Evolutionary conservation across 805 yeast genomes (phyloP).

Genomic region (Saccharomycodes ludwigii): DNA sequence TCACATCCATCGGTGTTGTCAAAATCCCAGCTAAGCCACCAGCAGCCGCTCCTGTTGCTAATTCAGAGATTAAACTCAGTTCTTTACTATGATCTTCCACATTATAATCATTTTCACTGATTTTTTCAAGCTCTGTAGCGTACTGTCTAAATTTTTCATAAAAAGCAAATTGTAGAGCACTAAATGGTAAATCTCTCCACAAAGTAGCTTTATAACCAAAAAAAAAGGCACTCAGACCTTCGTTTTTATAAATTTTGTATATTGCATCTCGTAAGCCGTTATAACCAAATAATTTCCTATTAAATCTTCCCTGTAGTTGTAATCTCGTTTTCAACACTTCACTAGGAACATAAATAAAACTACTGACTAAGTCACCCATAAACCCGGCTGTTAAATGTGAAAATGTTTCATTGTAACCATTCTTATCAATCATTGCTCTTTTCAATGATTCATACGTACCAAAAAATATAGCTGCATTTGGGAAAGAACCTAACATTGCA

Average conservation of each 20-base stretch:
- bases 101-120: no score
- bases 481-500: constrained; percentile 85
- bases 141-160: constrained; percentile 69
- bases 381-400: constrained; percentile 80
- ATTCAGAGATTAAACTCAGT: constrained; percentile 48
- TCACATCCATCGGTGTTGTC: constrained; percentile 87
- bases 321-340: constrained; percentile 89
- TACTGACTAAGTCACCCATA: constrained; percentile 84
- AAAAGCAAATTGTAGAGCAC: constrained; percentile 92
- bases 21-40: constrained; percentile 85
- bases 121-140: constrained; percentile 28
- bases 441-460: constrained; percentile 81
- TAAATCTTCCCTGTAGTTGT: constrained; percentile 81
- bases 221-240: constrained; percentile 67
- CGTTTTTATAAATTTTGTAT: constrained; percentile 44
- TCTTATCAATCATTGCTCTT: constrained; percentile 51
- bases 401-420: constrained; percentile 60
- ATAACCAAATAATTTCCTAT: constrained; percentile 79
- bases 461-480: constrained; percentile 89
- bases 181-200: constrained; percentile 85
- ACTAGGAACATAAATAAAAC: constrained; percentile 84
- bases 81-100: constrained; percentile 19
- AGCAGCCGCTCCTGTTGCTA: constrained; percentile 87
- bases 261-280: constrained; percentile 72
- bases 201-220: constrained; percentile 93